Evolutionary conservation across 495 filamentous ascomycete species (phyloP).

Genomic region (Hypoxylon fragiforme): DNA sequence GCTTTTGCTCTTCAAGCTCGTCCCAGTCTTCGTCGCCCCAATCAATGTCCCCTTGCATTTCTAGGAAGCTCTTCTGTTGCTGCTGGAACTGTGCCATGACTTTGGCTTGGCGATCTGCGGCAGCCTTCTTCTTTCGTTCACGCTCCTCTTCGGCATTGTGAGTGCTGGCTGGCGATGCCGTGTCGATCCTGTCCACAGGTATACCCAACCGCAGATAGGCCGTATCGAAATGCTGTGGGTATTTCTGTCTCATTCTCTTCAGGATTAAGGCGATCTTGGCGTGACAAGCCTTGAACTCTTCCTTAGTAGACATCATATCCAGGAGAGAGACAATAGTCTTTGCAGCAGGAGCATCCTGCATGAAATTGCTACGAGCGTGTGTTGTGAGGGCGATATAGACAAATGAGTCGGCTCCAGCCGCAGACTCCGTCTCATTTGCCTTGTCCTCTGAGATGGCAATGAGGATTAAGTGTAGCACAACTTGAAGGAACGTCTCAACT

Average conservation of each 20-base stretch:
- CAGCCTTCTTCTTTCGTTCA: slow-evolving; percentile 85
- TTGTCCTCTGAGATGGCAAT: slow-evolving; percentile 82
- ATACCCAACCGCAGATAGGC: slow-evolving; percentile 57
- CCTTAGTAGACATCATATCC: slow-evolving; percentile 71
- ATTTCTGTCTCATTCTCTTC: slow-evolving; percentile 83
- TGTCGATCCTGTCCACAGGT: slow-evolving; percentile 55
- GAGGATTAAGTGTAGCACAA: slow-evolving; percentile 83
- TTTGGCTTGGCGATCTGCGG: slow-evolving; percentile 81
- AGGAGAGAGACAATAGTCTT: slow-evolving; percentile 76
- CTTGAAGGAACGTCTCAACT: slow-evolving; percentile 87
- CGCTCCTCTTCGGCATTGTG: slow-evolving; percentile 67
- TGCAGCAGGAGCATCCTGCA: slow-evolving; percentile 48
- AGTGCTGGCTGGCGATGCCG: slow-evolving; percentile 55
- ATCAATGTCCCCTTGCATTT: slow-evolving; percentile 79
- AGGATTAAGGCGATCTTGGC: slow-evolving; percentile 84
- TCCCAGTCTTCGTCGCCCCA: slow-evolving; percentile 78
- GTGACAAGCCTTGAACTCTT: slow-evolving; percentile 76
- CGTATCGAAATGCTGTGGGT: slow-evolving; percentile 66
- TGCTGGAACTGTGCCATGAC: slow-evolving; percentile 98
- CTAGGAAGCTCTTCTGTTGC: slow-evolving; percentile 91
- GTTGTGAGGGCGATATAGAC: slow-evolving; percentile 67
- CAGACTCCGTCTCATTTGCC: slow-evolving; percentile 56
- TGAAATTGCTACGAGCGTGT: slow-evolving; percentile 58
- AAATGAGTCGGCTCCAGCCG: slow-evolving; percentile 59
- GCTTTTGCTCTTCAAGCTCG: slow-evolving; percentile 58